Base-by-base conservation (phyloP, 192 early-diverging fungal species). In the Coemansia sp. region DNA sequence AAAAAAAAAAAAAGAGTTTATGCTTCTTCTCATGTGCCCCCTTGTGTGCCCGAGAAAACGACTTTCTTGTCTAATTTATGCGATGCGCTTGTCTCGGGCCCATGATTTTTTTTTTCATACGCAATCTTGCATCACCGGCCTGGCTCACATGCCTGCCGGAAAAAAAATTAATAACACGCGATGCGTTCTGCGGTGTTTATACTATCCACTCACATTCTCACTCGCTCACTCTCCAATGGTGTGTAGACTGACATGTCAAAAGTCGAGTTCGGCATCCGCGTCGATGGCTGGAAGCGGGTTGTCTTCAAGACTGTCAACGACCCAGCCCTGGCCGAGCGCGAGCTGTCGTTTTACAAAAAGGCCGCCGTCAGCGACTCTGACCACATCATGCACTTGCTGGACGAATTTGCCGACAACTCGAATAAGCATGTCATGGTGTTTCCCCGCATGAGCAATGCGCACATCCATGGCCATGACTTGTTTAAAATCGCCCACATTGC, bases 221-320 rank as follows among this genome's bases (percentile, higher is more conserved):
- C n/a, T n/a, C n/a, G n/a, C n/a, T 67, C 40, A 74, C 45, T 41
- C 22, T 40, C 58, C 51, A 54, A 54, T 54, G 14, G 17, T 60
- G 20, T 65, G 59, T 84, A 79, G 77, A 86, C 85, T 19, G 85
- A 84, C 45, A 71, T 84, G 59, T 86, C 85, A 51, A 80, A 79
- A 54, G 77, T 90, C 49, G 87, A 90, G 60, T 89, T 90, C 71
- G 89, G 87, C 42, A 88, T 87, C 61, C 77, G 85, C 41, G 81
- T 87, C 35, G 68, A 82, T 22, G 87, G 86, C 35, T 85, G 84
- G 70, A 79, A 73, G 71, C 85, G 84, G 2, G 67, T 90, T 37
- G 88, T 86, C 36, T 89, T 90, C 70, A 90, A 90, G 70, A 89
- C 86, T 0, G 86, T 89, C 57, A 81, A 76, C 37, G 85, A 87